Evolutionary conservation across 352 stramenopile species (phyloP), one percentile per base, ranked within the genome.

Genomic region (Saprolegnia diclina): DNA sequence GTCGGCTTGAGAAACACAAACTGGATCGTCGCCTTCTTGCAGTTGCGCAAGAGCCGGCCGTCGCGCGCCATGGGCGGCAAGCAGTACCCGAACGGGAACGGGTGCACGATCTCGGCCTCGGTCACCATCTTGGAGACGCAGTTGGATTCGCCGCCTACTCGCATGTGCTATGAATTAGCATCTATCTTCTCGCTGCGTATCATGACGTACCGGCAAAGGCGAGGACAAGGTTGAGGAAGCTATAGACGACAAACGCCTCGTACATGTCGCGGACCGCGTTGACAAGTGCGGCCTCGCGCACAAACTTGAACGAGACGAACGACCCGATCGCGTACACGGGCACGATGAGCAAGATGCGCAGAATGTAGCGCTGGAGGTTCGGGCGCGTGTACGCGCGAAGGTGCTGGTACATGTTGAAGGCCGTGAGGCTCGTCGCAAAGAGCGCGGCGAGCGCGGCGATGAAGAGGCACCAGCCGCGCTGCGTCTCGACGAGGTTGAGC

Each of bases 171-270:
- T 52, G 21, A 52, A 18, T 52, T 19, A 54, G 24, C 46, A 2
- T 54, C 18, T 21, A n/a, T 22, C 19, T 1, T 53, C 22, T 53
- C 22, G 18, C n/a, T 42, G 22, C 19, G 40, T 64, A 5, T 16
- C 19, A 19, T 61, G 35, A 59, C 35, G 52, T 9, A 65, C 35
- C 85, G 19, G 82, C 79, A 71, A 92, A 96, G 57, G 88, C 92
- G 0, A 97, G 79, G 63, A 97, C 89, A 10, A 97, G 78, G 45
- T 90, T 89, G 4, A 97, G 72, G 73, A 97, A 97, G 32, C 77
- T 92, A 73, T 97, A 97, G 35, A 97, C 86, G 21, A 97, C 91
- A 65, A 97, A 97, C 0, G 91, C 91, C 69, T 97, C 91, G 74
- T 97, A 97, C 65, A 88, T 85, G 72, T 97, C 91, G 50, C 91